phyloP scores from a whole-genome alignment of 345 rosid genomes.

The Physaria fendleri region DNA sequence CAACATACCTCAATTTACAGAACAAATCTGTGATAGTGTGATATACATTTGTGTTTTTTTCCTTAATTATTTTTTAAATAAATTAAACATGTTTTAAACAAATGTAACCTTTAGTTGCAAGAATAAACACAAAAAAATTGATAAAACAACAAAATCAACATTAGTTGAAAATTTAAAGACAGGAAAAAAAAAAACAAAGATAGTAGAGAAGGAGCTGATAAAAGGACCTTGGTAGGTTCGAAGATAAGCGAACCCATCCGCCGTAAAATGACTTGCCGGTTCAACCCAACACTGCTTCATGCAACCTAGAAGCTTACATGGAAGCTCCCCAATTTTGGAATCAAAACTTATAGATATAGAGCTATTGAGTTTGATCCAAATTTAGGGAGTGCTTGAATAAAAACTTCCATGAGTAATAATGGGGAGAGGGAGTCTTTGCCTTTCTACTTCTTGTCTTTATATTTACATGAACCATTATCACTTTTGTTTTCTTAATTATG shows the following conservation, averaged over 20 bases:
- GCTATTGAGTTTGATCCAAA: slow-evolving; percentile 5
- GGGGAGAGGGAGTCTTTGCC: slow-evolving; percentile 8
- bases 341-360: neutral
- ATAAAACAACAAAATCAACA: neutral
- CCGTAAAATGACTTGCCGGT: slow-evolving; percentile 31
- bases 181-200: neutral
- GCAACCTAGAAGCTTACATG: slow-evolving; percentile 17
- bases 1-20: too few relatives aligned
- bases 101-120: neutral
- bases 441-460: slow-evolving; percentile 5
- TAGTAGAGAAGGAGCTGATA: slow-evolving; percentile 17
- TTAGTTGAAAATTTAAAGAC: neutral
- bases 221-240: slow-evolving; percentile 30
- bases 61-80: too few relatives aligned
- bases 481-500: neutral
- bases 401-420: slow-evolving; percentile 7
- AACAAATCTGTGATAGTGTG: too few relatives aligned
- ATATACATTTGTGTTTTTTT: too few relatives aligned
- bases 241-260: slow-evolving; percentile 23
- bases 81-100: neutral
- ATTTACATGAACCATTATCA: neutral
- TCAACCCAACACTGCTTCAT: slow-evolving; percentile 17
- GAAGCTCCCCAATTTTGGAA: slow-evolving; percentile 3
- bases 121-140: neutral
- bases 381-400: slow-evolving; percentile 5